Evolutionary conservation across 2,329 filamentous ascomycete species (phyloP), one percentile per base, ranked within the genome.

Genomic region (Gnomoniopsis smithogilvyi): DNA sequence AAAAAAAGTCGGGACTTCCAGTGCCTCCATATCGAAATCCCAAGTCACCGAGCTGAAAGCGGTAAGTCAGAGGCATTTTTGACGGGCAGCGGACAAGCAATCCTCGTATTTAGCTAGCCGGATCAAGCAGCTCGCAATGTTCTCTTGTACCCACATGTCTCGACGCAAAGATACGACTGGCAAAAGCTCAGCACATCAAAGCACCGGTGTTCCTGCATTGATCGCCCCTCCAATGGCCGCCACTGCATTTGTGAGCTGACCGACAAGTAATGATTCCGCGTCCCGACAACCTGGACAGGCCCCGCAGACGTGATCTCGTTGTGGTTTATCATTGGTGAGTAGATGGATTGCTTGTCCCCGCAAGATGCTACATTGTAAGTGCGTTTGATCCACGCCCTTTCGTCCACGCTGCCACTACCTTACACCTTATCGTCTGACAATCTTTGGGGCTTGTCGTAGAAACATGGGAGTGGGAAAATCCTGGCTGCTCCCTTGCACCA

Each of bases 41-140:
- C 15, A 14, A 22, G 19, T 21, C 33, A 22, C 21, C 15, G 26
- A 49, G 38, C 30, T 30, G 48, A 15, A 51, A 51, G 48, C 17
- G 51, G 54, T 19, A 46, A 48, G 54, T 38, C 33, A 38, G 48
- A 45, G n/a, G 38, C 12, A 15, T 21, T 24, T 50, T 36, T 19
- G 22, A 19, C 47, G 4, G 36, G 22, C 11, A n/a, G 19, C 10
- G 38, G 12, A 17, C 34, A 8, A 30, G 17, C 19, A 48, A 51
- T 47, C n/a, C 36, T 19, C 15, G 15, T 15, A 30, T 11, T 17
- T 17, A 38, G 38, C 47, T 51, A 57, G 10, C 55, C n/a, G 26
- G 4, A 19, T 57, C 26, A 49, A 52, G 55, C 55, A 57, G 55
- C 47, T 57, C 52, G 17, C 19, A 11, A 21, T 3, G 48, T 30